Evolutionary conservation across 1,284 basidiomycete species (phyloP), one percentile per base, ranked within the genome.

Genomic region (Anthracocystis setariae): DNA sequence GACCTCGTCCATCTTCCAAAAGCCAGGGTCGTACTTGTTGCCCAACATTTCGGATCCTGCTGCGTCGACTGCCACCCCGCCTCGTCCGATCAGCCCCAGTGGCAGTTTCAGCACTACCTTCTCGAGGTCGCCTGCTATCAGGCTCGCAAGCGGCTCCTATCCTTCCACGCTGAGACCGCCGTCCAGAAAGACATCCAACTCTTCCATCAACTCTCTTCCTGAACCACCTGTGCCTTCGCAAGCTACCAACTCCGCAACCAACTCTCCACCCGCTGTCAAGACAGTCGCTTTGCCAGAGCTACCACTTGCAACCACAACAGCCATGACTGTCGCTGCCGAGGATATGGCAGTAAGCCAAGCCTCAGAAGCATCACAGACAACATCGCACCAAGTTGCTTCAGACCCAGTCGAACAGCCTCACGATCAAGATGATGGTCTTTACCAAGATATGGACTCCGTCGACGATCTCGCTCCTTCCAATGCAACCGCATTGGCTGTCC

Each of bases 391-490:
- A 18, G 13, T 15, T 8, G 23, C 15, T 21, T 23, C 46, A 8
- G 20, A 35, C 5, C 2, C 48, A 5, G 18, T 33, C 17, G 27
- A 35, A 38, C 47, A 21, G 27, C 20, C 37, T 40, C 15, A 3
- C 29, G 69, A 44, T n/a, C 46, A 54, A 10, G 64, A 73, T 23
- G 65, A 65, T 8, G 65, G 52, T 13, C 46, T 69, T 10, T 62
- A 69, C 52, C 61, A 73, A 32, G 66, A 51, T 37, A 58, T 65
- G 53, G 71, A 73, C 61, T 57, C 49, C 37, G 51, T 73, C 10
- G 57, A 42, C 39, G 66, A 69, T 17, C 71, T 69, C 18, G 46
- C 46, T n/a, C 45, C 40, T 9, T 5, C 60, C 20, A 53, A 53
- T 9, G 32, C 23, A 17, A 7, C 43, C 9, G 25, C 25, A 5